A percentile compares a stretch with the other conserved stretches of the same genome.
These are phyloP conservation scores for Wickerhamomyces strasburgensis DNA, from an alignment of 805 yeast species.

Conservation along the genomic window DNA sequence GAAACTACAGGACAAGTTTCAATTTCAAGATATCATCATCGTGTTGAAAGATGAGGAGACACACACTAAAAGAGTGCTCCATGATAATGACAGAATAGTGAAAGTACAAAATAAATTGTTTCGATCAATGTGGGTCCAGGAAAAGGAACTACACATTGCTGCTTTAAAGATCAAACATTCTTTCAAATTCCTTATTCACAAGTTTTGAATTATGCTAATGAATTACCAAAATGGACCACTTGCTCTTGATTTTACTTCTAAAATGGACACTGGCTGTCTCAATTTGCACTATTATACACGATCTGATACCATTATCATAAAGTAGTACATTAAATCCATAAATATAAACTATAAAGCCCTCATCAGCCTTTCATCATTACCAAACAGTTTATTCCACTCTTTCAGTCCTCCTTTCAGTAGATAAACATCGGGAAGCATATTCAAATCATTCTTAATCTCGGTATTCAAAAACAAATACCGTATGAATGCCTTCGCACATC, in stretches of 20 bases:
- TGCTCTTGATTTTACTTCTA: no score
- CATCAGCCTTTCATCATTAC: conserved; percentile 9
- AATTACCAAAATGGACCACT: no score
- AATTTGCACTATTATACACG: background rate
- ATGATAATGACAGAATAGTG: conserved; percentile 11
- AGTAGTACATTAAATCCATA: no score
- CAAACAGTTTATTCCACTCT: conserved; percentile 19
- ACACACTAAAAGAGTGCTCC: conserved; percentile 5
- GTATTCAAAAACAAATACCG: conserved; percentile 5
- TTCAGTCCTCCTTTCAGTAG: conserved; percentile 21
- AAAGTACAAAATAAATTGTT: conserved; percentile 14
- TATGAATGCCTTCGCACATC: conserved; percentile 11
- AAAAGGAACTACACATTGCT: conserved; percentile 13
- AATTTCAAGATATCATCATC: conserved; percentile 7
- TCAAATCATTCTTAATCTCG: conserved; percentile 3
- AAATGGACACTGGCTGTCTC: background rate
- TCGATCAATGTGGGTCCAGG: conserved; percentile 16
- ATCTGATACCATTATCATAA: no score
- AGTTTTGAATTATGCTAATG: conserved; percentile 6
- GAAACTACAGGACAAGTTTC: conserved; percentile 7
- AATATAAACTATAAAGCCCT: conserved; percentile 1
- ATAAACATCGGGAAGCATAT: conserved; percentile 10
- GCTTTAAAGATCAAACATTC: conserved; percentile 8
- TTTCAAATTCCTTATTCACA: conserved; percentile 15
- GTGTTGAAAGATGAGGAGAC: conserved; percentile 8